A percentile compares a stretch with the other conserved stretches of the same genome.
phyloP scores from a whole-genome alignment of 2,329 filamentous ascomycete species.

The Neonectria neomacrospora region DNA sequence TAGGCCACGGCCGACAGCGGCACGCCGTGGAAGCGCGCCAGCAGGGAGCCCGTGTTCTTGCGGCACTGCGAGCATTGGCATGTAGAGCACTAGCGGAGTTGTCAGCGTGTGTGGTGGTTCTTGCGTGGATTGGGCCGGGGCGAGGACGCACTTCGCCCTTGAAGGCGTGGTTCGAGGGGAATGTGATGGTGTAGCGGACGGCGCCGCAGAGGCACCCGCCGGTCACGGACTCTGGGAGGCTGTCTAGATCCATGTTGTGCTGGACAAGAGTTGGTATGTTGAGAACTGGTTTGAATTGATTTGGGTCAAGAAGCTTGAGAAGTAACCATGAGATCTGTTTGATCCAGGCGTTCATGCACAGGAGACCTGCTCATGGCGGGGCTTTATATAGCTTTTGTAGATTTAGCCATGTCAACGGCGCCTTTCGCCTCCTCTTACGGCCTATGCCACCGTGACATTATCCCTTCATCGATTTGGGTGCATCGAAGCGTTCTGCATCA shows the following conservation, averaged over 20 bases:
- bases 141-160: constrained; percentile 43
- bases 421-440: constrained; percentile 35
- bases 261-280: constrained; percentile 1
- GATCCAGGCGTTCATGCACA: constrained; percentile 15
- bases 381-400: constrained; percentile 29
- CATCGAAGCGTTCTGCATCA: background rate
- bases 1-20: constrained; percentile 51
- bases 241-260: constrained; percentile 38
- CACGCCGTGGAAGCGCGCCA: constrained; percentile 55
- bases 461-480: constrained; percentile 4
- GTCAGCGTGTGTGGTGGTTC: constrained; percentile 12
- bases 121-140: background rate
- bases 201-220: constrained; percentile 64
- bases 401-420: constrained; percentile 43
- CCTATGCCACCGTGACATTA: background rate
- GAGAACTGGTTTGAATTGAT: background rate
- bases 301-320: background rate
- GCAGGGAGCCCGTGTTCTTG: constrained; percentile 60
- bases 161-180: constrained; percentile 59
- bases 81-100: constrained; percentile 52
- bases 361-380: constrained; percentile 13
- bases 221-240: constrained; percentile 51
- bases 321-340: constrained; percentile 11
- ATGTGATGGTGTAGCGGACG: constrained; percentile 60
- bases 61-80: constrained; percentile 69